phyloP scores from a whole-genome alignment of 257 asterid genomes.

The Cruciata laevipes region DNA sequence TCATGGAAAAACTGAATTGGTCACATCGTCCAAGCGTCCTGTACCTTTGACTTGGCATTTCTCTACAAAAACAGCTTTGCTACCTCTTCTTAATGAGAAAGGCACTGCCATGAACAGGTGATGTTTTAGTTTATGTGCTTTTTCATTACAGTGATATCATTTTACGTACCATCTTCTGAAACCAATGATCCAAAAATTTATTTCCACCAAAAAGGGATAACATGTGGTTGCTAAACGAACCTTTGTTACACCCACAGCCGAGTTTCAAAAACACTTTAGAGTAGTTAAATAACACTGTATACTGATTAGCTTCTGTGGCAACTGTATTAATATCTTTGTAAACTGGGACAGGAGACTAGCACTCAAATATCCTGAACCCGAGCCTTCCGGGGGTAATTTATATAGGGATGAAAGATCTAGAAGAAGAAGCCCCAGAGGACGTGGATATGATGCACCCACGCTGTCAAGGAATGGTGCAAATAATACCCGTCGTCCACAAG shows the following conservation, averaged over 20 bases:
- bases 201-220: not conserved
- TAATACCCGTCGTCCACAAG: conserved; percentile 74
- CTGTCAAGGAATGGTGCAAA: conserved; percentile 64
- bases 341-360: conserved; percentile 59
- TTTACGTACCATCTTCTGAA: not conserved
- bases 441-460: conserved; percentile 41
- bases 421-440: conserved; percentile 63
- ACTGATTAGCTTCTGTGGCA: conserved; percentile 3
- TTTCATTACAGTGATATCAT: not conserved
- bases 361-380: conserved; percentile 54
- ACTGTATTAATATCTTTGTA: conserved; percentile 19
- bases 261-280: not conserved
- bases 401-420: conserved; percentile 57
- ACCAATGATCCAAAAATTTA: not conserved
- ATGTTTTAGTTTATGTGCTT: conserved; percentile 12
- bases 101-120: conserved; percentile 95
- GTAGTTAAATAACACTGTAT: not conserved
- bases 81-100: conserved; percentile 86
- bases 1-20: conserved; percentile 96
- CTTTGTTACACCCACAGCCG: not conserved
- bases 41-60: conserved; percentile 97
- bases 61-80: conserved; percentile 68
- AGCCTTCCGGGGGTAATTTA: conserved; percentile 42
- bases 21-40: conserved; percentile 87
- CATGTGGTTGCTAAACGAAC: not conserved